Percentiles rank a stretch among this genome's conserved stretches.
Conservation (phyloP, 768 basidiomycete genomes). For the Rubroboletus pulcherrimus region DNA sequence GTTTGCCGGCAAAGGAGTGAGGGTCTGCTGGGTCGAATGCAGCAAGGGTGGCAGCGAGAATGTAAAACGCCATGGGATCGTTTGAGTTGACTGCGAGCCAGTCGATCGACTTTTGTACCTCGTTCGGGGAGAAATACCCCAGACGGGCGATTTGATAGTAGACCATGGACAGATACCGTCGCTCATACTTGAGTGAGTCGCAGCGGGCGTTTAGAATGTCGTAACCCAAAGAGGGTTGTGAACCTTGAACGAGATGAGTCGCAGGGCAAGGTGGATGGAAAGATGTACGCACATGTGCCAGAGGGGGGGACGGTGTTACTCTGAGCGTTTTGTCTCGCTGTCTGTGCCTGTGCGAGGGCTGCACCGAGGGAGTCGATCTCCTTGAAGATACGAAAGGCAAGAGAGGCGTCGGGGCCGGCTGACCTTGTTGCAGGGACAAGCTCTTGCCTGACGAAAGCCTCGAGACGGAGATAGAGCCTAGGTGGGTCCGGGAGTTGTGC, state of each 20-base stretch:
- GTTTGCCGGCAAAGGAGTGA: conserved; percentile 38
- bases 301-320: conserved; percentile 54
- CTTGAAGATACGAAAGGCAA: conserved; percentile 56
- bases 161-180: conserved; percentile 61
- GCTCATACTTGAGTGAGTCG: conserved; percentile 71
- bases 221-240: conserved; percentile 50
- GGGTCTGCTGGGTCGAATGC: conserved; percentile 68
- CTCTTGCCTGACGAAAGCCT: conserved; percentile 52
- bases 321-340: conserved; percentile 55
- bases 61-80: conserved; percentile 65
- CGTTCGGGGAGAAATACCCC: conserved; percentile 55
- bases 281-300: conserved; percentile 43
- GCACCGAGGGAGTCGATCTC: conserved; percentile 60
- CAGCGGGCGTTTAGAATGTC: conserved; percentile 66
- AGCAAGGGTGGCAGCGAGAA: conserved; percentile 60
- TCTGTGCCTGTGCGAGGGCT: conserved; percentile 51
- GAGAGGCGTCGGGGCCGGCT: conserved; percentile 37
- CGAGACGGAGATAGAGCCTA: conserved; percentile 48
- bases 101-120: conserved; percentile 62
- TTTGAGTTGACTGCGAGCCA: conserved; percentile 67
- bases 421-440: conserved; percentile 41
- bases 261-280: neutral
- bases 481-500: conserved; percentile 43
- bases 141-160: conserved; percentile 61
- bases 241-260: conserved; percentile 31